Conservation (phyloP, 495 filamentous ascomycete species). For the Venustampulla echinocandica region DNA sequence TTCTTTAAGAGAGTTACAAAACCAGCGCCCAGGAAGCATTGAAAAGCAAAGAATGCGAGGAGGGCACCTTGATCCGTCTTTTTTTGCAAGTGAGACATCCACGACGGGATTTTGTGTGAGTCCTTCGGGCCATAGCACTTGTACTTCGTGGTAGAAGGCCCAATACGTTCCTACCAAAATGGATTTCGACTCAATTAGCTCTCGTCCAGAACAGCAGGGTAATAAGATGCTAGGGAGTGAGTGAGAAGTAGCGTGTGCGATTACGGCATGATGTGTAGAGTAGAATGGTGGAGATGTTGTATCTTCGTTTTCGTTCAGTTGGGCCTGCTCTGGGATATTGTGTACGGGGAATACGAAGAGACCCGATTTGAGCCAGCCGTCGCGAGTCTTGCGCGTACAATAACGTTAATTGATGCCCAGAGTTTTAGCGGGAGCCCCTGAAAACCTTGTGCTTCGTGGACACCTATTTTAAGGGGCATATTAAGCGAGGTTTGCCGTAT, state of each 20-base stretch:
- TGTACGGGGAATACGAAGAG: neutral
- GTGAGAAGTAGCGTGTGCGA: too few relatives aligned
- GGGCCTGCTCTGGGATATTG: neutral
- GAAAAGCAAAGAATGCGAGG: neutral
- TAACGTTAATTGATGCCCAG: neutral
- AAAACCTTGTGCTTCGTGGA: neutral
- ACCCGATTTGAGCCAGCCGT: neutral
- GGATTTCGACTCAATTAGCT: neutral
- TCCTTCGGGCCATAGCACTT: conserved; percentile 5
- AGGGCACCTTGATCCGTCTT: conserved; percentile 7
- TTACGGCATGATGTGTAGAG: neutral
- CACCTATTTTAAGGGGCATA: neutral
- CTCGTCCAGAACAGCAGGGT: neutral
- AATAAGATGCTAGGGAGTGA: neutral
- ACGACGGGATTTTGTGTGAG: conserved; percentile 9
- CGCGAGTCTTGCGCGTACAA: neutral
- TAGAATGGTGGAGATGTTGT: neutral
- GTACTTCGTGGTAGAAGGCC: neutral
- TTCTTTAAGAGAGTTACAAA: neutral
- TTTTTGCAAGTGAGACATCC: conserved; percentile 10
- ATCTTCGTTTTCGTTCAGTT: neutral
- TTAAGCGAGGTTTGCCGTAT: neutral
- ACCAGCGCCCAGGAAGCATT: neutral
- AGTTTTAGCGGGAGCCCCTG: neutral
- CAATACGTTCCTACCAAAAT: neutral